Conservation (phyloP, 306 rosid genomes). For the Quercus dentata region DNA sequence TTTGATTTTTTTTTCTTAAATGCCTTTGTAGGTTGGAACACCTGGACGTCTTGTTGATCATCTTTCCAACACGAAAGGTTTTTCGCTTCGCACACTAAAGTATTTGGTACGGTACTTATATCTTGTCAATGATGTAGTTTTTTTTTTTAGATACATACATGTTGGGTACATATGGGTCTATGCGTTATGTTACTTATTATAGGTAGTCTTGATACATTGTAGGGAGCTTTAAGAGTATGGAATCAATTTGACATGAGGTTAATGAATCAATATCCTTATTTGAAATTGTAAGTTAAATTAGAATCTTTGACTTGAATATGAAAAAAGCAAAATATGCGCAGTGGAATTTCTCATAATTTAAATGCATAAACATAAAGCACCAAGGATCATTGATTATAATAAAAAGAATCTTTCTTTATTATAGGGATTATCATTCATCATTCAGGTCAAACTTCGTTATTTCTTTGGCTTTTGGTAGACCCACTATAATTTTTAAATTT, state of each 20-base stretch:
- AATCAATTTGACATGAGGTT: not conserved
- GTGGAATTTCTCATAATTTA: no score
- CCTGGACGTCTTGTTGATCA: slow-evolving; percentile 96
- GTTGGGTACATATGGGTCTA: not conserved
- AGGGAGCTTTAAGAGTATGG: not conserved
- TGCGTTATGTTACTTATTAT: not conserved
- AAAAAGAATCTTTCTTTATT: no score
- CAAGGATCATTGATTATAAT: no score
- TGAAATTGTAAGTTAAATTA: not conserved
- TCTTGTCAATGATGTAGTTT: not conserved
- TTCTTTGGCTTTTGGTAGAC: no score
- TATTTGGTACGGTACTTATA: slow-evolving; percentile 53
- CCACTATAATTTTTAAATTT: no score
- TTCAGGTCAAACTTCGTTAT: no score
- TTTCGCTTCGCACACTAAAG: slow-evolving; percentile 57
- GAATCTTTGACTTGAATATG: not conserved
- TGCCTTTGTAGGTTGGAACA: slow-evolving; percentile 67
- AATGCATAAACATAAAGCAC: no score
- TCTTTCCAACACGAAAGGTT: slow-evolving; percentile 73
- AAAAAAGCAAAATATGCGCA: not conserved
- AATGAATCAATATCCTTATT: not conserved
- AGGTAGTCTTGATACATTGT: not conserved
- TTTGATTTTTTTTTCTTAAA: not conserved
- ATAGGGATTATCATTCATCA: no score
- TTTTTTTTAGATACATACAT: not conserved